Conservation (phyloP, 2,329 filamentous ascomycete genomes). For the Aspergillus neoniger region DNA sequence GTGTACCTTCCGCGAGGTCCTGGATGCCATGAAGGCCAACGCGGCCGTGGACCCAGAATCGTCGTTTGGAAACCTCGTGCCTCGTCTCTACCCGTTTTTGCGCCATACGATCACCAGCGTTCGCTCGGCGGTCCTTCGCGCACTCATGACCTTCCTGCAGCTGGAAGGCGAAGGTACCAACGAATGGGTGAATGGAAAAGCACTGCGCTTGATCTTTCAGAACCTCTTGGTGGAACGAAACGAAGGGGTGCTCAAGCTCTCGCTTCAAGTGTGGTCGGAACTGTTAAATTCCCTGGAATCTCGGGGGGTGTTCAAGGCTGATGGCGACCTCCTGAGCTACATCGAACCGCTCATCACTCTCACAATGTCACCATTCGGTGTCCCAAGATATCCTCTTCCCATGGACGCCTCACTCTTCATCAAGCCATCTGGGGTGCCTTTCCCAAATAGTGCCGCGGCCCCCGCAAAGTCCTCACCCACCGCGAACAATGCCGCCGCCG, state of each 20-base stretch:
- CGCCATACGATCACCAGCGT: conserved; percentile 97
- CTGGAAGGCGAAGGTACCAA: conserved; percentile 77
- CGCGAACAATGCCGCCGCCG: conserved; percentile 50
- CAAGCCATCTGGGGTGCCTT: conserved; percentile 86
- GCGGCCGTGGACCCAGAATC: conserved; percentile 79
- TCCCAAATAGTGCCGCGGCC: conserved; percentile 53
- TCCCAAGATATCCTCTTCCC: conserved; percentile 83
- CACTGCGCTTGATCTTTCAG: conserved; percentile 86
- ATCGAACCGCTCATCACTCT: conserved; percentile 80
- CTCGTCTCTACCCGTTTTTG: conserved; percentile 91
- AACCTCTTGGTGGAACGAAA: conserved; percentile 94
- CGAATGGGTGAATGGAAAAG: conserved; percentile 89
- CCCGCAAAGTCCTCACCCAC: conserved; percentile 48
- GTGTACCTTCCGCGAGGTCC: conserved; percentile 88
- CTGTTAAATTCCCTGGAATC: conserved; percentile 68
- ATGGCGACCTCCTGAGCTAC: conserved; percentile 71
- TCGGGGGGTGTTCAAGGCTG: conserved; percentile 64
- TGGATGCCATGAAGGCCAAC: conserved; percentile 91
- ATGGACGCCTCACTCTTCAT: conserved; percentile 91
- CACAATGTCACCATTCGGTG: conserved; percentile 86
- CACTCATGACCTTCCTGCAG: conserved; percentile 87
- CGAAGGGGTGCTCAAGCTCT: conserved; percentile 75
- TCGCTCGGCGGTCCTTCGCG: conserved; percentile 87
- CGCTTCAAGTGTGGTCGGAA: conserved; percentile 82
- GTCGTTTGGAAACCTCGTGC: conserved; percentile 89